A percentile compares a stretch with the other conserved stretches of the same genome.
These are phyloP conservation scores for Ogataea paradorogensis DNA, from an alignment of 805 yeast species.

Conservation along the genomic window DNA sequence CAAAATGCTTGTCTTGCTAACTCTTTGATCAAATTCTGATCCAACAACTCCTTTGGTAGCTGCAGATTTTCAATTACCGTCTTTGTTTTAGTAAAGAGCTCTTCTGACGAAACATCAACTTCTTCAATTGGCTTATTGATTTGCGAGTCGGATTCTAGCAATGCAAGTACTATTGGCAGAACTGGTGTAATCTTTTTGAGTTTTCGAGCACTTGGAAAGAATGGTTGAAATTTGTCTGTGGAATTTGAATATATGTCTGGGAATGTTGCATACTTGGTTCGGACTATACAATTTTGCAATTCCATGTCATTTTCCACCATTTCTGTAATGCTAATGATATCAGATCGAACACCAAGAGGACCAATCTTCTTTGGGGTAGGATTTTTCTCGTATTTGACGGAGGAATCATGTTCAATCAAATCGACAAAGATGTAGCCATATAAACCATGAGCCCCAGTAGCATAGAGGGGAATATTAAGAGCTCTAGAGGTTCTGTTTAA, in stretches of 20 bases:
- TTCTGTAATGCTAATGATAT: conserved; percentile 38
- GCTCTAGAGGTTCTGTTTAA: conserved; percentile 58
- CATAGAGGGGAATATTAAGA: conserved; percentile 62
- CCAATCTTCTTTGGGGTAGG: conserved; percentile 52
- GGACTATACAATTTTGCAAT: conserved; percentile 37
- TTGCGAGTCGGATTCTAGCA: conserved; percentile 41
- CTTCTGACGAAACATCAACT: conserved; percentile 22
- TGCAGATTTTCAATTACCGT: conserved; percentile 37
- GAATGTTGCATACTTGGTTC: conserved; percentile 38
- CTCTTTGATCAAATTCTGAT: conserved; percentile 32
- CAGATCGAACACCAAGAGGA: conserved; percentile 40
- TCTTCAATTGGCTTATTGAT: conserved; percentile 27
- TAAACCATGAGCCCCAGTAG: conserved; percentile 70
- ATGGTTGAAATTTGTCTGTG: conserved; percentile 32
- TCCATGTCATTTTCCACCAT: conserved; percentile 36
- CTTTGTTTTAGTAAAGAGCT: conserved; percentile 31
- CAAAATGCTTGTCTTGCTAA: conserved; percentile 50
- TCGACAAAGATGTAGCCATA: conserved; percentile 83
- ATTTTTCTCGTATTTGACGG: conserved; percentile 49
- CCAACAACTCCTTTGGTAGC: conserved; percentile 45
- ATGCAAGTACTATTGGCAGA: conserved; percentile 57
- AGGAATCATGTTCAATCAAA: conserved; percentile 59
- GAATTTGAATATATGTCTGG: conserved; percentile 32
- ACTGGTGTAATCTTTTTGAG: conserved; percentile 52
- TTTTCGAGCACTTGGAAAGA: conserved; percentile 32